These are phyloP conservation scores for Vaucheria bursata DNA, from an alignment of 352 stramenopile species.

Conservation along the genomic window DNA sequence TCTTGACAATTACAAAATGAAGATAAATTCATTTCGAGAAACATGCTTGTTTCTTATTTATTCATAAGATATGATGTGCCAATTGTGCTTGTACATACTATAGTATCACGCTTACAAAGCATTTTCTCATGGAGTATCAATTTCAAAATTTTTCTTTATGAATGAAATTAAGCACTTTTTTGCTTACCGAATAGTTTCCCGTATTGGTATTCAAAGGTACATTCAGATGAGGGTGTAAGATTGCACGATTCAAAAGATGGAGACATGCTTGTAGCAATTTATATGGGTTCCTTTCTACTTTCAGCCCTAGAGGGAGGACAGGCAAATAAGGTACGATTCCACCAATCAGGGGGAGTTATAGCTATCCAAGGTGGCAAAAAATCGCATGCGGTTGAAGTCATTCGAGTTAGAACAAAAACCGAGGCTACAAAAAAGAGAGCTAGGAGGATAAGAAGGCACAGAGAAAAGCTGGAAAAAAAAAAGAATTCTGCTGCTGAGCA, in stretches of 20 bases:
- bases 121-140: too few relatives aligned
- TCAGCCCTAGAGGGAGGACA: conserved; percentile 2
- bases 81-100: too few relatives aligned
- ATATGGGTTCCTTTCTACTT: conserved; percentile 47
- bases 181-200: too few relatives aligned
- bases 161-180: too few relatives aligned
- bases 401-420: conserved; percentile 63
- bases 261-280: conserved; percentile 28
- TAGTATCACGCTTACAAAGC: too few relatives aligned
- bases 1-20: too few relatives aligned
- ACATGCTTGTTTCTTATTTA: too few relatives aligned
- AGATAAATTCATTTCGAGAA: too few relatives aligned
- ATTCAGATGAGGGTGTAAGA: too few relatives aligned
- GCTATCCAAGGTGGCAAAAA: conserved; percentile 63
- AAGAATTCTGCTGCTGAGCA: conserved; percentile 53
- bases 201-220: too few relatives aligned
- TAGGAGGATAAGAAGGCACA: conserved; percentile 52
- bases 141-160: too few relatives aligned
- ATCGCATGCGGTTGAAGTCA: conserved; percentile 69
- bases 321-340: conserved; percentile 39
- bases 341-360: conserved; percentile 43
- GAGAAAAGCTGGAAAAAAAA: conserved; percentile 68
- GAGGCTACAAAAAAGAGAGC: conserved; percentile 83
- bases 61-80: too few relatives aligned
- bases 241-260: neutral